Evolutionary conservation across 306 rosid genomes (phyloP).

Genomic region (Gastrolobium bilobum): DNA sequence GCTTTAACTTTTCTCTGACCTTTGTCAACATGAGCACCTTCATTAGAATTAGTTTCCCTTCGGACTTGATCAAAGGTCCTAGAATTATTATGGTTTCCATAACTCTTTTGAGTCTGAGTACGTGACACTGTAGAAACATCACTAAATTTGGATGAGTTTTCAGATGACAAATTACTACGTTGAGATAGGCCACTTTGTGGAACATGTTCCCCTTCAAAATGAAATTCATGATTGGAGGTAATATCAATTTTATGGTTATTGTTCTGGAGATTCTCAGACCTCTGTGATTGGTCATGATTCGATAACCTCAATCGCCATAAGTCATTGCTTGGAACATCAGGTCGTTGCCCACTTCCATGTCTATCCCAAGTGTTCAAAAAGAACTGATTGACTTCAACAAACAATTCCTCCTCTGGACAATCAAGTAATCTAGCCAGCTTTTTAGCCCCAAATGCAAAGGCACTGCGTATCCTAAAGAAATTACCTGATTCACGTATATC

Average conservation of each 20-base stretch:
- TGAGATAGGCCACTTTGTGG: slow-evolving; percentile 59
- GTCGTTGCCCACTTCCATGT: slow-evolving; percentile 96
- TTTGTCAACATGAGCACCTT: slow-evolving; percentile 59
- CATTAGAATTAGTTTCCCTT: slow-evolving; percentile 62
- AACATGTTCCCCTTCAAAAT: slow-evolving; percentile 55
- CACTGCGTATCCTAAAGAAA: slow-evolving; percentile 98
- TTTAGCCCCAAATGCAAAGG: slow-evolving; percentile 95
- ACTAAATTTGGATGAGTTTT: slow-evolving; percentile 57
- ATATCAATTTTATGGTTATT: slow-evolving; percentile 61
- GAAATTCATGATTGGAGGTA: slow-evolving; percentile 59
- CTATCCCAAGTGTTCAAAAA: slow-evolving; percentile 97
- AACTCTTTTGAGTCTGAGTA: slow-evolving; percentile 64
- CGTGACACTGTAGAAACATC: slow-evolving; percentile 59
- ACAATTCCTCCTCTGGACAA: slow-evolving; percentile 81
- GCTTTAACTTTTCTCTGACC: slow-evolving; percentile 66
- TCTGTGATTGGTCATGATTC: slow-evolving; percentile 59
- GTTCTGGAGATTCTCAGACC: slow-evolving; percentile 63
- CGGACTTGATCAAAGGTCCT: slow-evolving; percentile 64
- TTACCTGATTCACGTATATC: slow-evolving; percentile 72
- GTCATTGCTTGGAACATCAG: slow-evolving; percentile 88
- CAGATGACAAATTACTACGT: slow-evolving; percentile 62
- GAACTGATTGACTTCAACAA: slow-evolving; percentile 88
- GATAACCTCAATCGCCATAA: slow-evolving; percentile 64
- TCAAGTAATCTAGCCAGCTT: slow-evolving; percentile 87
- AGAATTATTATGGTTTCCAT: slow-evolving; percentile 62